Percentiles rank a stretch among this genome's conserved stretches.
phyloP scores from a whole-genome alignment of 441 rosid genomes.

The Bocquillonia castaneifolia region DNA sequence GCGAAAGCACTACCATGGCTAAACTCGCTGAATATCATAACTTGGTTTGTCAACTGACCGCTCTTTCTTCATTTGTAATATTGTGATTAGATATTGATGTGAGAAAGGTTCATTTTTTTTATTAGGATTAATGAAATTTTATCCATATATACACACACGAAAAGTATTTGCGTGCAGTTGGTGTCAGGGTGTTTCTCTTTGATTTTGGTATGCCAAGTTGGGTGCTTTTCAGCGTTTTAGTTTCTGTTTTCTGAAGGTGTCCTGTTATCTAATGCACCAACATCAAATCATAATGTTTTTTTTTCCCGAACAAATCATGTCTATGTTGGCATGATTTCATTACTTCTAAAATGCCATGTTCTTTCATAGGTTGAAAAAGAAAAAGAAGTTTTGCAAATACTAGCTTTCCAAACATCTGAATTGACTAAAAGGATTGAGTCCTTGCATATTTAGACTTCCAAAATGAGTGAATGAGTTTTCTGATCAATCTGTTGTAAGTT shows the following conservation, averaged over 20 bases:
- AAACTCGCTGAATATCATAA: conserved; percentile 86
- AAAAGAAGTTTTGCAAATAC: too few relatives aligned
- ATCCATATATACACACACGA: background rate
- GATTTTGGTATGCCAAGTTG: background rate
- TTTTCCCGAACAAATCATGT: background rate
- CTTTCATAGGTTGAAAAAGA: too few relatives aligned
- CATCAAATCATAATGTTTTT: too few relatives aligned
- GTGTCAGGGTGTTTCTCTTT: background rate
- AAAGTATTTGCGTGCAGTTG: background rate
- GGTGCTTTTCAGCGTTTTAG: background rate
- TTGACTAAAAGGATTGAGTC: too few relatives aligned
- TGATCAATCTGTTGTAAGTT: background rate
- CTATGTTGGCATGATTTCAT: too few relatives aligned
- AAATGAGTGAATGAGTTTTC: background rate
- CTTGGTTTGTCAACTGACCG: conserved; percentile 45
- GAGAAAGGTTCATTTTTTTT: background rate
- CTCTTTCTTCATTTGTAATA: background rate
- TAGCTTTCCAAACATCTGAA: too few relatives aligned
- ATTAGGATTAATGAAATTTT: background rate
- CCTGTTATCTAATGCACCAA: background rate
- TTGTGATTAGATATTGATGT: background rate
- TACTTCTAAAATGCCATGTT: too few relatives aligned
- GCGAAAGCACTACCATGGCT: conserved; percentile 99
- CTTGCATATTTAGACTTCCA: too few relatives aligned
- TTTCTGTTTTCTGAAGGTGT: background rate